Evolutionary conservation across 805 yeast genomes (phyloP).

Genomic region (Saccharomycopsis vini): DNA sequence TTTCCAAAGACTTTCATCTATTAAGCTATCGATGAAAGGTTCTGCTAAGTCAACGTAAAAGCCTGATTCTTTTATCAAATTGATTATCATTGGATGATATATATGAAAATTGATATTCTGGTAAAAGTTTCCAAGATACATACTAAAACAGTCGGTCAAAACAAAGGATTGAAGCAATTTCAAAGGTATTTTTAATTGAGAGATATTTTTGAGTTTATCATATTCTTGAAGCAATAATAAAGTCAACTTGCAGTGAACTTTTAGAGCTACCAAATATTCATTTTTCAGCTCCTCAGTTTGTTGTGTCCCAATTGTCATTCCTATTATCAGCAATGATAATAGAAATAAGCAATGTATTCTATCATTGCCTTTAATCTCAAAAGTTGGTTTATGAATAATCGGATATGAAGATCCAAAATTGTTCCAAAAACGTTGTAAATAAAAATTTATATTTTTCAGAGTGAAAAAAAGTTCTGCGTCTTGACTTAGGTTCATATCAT

Average conservation of each 20-base stretch:
- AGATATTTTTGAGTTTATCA: neutral
- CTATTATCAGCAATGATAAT: neutral
- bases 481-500: neutral
- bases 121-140: slow-evolving; percentile 21
- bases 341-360: neutral
- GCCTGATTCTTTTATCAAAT: slow-evolving; percentile 20
- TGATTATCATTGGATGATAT: slow-evolving; percentile 23
- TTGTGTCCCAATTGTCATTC: neutral
- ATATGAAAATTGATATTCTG: slow-evolving; percentile 20
- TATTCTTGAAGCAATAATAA: neutral
- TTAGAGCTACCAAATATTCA: neutral
- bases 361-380: slow-evolving; percentile 14
- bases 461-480: neutral
- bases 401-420: slow-evolving; percentile 32
- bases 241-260: neutral
- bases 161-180: neutral
- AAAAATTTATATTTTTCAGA: neutral
- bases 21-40: slow-evolving; percentile 7
- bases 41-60: slow-evolving; percentile 17
- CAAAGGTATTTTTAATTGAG: neutral
- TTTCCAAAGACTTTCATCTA: slow-evolving; percentile 27
- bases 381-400: slow-evolving; percentile 31
- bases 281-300: neutral
- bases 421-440: slow-evolving; percentile 26
- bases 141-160: neutral